A percentile compares a stretch with the other conserved stretches of the same genome.
These are phyloP conservation scores for Populus hybrid DNA, from an alignment of 441 rosid genomes.

Conservation along the genomic window DNA sequence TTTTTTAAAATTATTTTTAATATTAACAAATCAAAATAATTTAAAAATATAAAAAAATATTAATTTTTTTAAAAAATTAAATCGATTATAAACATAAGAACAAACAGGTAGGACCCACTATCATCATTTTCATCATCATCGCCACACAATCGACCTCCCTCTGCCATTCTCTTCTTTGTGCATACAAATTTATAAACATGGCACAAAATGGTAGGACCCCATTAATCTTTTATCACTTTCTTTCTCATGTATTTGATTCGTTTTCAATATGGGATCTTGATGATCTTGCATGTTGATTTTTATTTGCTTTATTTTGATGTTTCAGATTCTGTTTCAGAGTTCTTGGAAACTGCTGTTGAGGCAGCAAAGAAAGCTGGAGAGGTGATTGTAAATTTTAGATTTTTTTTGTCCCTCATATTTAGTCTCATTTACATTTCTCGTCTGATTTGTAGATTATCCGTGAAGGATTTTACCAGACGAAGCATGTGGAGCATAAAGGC, in stretches of 20 bases:
- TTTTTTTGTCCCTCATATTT: not conserved
- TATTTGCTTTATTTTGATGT: constrained; percentile 1
- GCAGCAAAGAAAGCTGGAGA: constrained; percentile 89
- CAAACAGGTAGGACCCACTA: too few species aligned
- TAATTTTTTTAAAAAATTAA: too few species aligned
- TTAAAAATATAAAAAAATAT: too few species aligned
- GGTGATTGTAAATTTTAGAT: constrained; percentile 28
- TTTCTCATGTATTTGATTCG: not conserved
- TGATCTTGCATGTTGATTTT: constrained; percentile 7
- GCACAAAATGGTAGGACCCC: constrained; percentile 48
- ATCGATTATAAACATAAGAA: too few species aligned
- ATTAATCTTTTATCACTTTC: not conserved
- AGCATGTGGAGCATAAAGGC: constrained; percentile 94
- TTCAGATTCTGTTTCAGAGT: constrained; percentile 54
- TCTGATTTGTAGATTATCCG: constrained; percentile 60
- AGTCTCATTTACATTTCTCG: not conserved
- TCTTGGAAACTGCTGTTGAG: constrained; percentile 64
- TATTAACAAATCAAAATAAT: too few species aligned
- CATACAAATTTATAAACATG: constrained; percentile 28
- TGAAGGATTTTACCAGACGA: constrained; percentile 73
- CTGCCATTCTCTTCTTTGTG: not conserved
- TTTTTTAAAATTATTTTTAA: too few species aligned
- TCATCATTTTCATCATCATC: not conserved
- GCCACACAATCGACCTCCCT: not conserved
- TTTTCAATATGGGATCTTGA: constrained; percentile 4